Conservation (phyloP, 805 yeast species). For the Candida koratica region DNA sequence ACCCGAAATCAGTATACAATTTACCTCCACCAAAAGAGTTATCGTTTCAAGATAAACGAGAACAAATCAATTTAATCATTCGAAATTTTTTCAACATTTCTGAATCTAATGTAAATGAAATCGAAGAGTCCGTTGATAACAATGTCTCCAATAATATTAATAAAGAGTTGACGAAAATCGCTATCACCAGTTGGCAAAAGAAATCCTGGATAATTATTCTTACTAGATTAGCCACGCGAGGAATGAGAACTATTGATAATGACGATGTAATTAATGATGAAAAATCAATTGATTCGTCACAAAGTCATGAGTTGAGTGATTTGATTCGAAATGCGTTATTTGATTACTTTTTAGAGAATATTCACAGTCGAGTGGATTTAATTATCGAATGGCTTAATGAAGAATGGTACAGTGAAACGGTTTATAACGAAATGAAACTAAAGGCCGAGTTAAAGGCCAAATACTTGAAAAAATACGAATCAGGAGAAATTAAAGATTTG, state of each 20-base stretch:
- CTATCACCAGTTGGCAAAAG: conserved; percentile 48
- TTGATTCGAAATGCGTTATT: conserved; percentile 67
- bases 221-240: conserved; percentile 79
- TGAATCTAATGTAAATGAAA: conserved; percentile 21
- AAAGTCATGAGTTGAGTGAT: conserved; percentile 46
- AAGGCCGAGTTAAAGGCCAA: conserved; percentile 20
- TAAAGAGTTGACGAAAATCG: conserved; percentile 55
- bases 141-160: conserved; percentile 21
- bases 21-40: conserved; percentile 58
- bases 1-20: conserved; percentile 42
- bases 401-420: conserved; percentile 76
- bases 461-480: conserved; percentile 18
- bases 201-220: conserved; percentile 76
- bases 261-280: conserved; percentile 13
- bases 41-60: conserved; percentile 51
- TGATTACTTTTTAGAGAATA: conserved; percentile 67
- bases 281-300: conserved; percentile 21
- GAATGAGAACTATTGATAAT: conserved; percentile 41
- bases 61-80: conserved; percentile 55
- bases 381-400: conserved; percentile 92
- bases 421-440: conserved; percentile 30
- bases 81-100: conserved; percentile 54
- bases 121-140: conserved; percentile 14
- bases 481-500: conserved; percentile 18
- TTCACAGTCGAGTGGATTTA: conserved; percentile 66